phyloP scores from a whole-genome alignment of 768 basidiomycete species.

The Candolleomyces efflorescens region DNA sequence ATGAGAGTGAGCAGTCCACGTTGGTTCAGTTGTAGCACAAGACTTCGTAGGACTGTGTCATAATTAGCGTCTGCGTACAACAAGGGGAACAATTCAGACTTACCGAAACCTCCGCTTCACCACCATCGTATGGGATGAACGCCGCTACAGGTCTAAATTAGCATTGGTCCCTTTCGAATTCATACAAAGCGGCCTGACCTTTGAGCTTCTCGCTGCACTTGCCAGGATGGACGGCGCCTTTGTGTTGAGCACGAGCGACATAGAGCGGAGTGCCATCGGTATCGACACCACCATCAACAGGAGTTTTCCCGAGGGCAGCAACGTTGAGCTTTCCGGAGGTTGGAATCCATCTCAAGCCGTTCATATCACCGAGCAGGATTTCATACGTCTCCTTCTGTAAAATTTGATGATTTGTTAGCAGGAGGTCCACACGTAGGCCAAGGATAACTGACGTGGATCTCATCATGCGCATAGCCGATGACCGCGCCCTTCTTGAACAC shows the following conservation, averaged over 20 bases:
- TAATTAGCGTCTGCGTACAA: not conserved
- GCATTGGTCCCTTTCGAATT: too few species aligned
- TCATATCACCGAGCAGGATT: conserved; percentile 61
- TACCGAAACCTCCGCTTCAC: conserved; percentile 51
- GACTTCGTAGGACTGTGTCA: conserved; percentile 30
- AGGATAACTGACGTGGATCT: conserved; percentile 44
- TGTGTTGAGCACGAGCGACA: conserved; percentile 54
- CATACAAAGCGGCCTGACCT: conserved; percentile 26
- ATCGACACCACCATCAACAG: conserved; percentile 69
- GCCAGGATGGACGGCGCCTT: conserved; percentile 55
- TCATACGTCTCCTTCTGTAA: conserved; percentile 59
- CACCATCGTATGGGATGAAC: conserved; percentile 49
- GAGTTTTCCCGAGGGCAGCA: conserved; percentile 36
- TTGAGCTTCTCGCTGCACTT: conserved; percentile 54
- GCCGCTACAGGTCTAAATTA: conserved; percentile 32
- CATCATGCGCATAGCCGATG: conserved; percentile 57
- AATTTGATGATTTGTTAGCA: not conserved
- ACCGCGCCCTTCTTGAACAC: conserved; percentile 58
- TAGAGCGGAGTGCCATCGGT: conserved; percentile 56
- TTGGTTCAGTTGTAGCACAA: conserved; percentile 27
- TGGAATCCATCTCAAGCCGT: conserved; percentile 55
- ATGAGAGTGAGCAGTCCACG: not conserved
- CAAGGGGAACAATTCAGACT: conserved; percentile 7
- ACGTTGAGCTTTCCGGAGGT: conserved; percentile 43
- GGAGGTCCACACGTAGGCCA: too few species aligned